Percentiles rank a stretch among this genome's conserved stretches.
phyloP scores from a whole-genome alignment of 1,284 basidiomycete genomes.

The Thecaphora frezii region DNA sequence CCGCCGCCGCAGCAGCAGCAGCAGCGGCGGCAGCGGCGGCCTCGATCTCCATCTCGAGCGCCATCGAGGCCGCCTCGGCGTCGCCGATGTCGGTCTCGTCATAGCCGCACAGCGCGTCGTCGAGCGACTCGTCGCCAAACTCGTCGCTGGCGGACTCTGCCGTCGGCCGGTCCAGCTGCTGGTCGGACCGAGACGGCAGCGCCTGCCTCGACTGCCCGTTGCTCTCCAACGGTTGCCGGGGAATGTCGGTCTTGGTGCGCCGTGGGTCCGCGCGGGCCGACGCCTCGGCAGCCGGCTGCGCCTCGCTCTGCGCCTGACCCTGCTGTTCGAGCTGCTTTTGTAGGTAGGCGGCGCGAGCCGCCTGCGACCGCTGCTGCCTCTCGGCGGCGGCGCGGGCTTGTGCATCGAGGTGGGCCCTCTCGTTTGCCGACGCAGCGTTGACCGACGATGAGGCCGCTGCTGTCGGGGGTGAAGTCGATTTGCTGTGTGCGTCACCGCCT shows the following conservation, averaged over 20 bases:
- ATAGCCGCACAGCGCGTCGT: slow-evolving; percentile 19
- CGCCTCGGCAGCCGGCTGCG: too few species aligned
- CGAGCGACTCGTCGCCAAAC: slow-evolving; percentile 17
- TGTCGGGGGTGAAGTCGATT: too few species aligned
- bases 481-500: too few species aligned
- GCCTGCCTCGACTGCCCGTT: slow-evolving; percentile 12
- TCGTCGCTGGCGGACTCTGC: slow-evolving; percentile 8
- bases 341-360: not conserved
- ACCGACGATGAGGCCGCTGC: too few species aligned
- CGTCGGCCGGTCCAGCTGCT: not conserved
- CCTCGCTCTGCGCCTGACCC: not conserved
- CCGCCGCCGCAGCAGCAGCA: not conserved
- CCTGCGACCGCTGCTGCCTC: not conserved
- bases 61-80: slow-evolving; percentile 24
- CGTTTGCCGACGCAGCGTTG: too few species aligned
- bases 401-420: not conserved
- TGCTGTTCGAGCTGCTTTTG: slow-evolving; percentile 1
- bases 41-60: slow-evolving; percentile 33
- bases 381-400: slow-evolving; percentile 1
- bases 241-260: not conserved
- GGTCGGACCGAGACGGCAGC: not conserved
- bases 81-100: slow-evolving; percentile 29
- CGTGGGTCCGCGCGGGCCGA: too few species aligned
- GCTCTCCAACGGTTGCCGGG: slow-evolving; percentile 7
- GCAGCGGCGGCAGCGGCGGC: not conserved